phyloP scores from a whole-genome alignment of 2,329 filamentous ascomycete species.

The Aspergillus flavus region DNA sequence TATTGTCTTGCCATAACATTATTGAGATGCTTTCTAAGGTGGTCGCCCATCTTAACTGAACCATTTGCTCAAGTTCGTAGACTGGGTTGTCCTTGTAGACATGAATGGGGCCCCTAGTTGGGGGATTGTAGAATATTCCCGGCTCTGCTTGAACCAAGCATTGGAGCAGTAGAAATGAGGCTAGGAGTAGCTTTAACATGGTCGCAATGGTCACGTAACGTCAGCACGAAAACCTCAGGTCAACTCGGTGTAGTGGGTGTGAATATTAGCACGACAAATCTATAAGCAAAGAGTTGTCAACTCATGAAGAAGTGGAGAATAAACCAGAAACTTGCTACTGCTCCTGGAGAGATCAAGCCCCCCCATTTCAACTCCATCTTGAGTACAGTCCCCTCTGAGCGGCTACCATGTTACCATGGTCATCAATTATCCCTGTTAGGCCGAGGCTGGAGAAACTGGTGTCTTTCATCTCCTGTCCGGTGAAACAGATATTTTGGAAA shows the following conservation, averaged over 20 bases:
- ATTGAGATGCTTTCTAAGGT: neutral
- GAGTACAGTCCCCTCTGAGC: neutral
- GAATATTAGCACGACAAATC: neutral
- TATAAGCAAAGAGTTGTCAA: neutral
- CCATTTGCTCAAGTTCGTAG: neutral
- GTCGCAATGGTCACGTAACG: neutral
- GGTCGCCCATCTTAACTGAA: conserved; percentile 6
- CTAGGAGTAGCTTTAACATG: neutral
- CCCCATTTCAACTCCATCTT: neutral
- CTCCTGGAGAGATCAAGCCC: neutral
- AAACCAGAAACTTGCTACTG: neutral
- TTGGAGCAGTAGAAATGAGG: neutral
- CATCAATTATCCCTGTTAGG: neutral
- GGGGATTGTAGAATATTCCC: conserved; percentile 4
- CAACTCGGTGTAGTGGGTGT: neutral
- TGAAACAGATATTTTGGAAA: too few species aligned
- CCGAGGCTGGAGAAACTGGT: neutral
- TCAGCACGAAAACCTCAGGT: neutral
- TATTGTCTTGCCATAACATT: conserved; percentile 6
- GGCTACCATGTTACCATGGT: neutral
- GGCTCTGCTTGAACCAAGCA: neutral
- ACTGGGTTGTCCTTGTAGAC: conserved; percentile 1
- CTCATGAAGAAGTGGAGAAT: neutral
- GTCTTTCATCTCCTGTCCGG: neutral
- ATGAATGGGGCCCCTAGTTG: neutral